phyloP scores from a whole-genome alignment of 495 filamentous ascomycete species.

The Trichoderma erinaceum region DNA sequence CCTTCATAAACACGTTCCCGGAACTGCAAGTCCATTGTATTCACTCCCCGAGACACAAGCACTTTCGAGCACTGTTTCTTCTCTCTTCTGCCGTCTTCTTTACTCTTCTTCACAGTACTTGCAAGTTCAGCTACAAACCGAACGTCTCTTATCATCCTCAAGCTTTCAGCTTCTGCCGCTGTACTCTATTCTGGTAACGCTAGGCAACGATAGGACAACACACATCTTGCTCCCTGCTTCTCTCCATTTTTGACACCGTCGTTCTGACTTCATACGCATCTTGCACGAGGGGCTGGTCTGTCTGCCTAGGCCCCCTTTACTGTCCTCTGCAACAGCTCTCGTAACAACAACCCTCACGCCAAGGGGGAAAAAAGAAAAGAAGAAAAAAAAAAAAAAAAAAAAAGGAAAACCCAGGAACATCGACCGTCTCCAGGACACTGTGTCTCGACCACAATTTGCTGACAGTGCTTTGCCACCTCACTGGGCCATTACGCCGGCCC shows the following conservation, averaged over 20 bases:
- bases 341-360: background rate
- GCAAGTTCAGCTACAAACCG: background rate
- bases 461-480: constrained; percentile 12
- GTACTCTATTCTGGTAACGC: background rate
- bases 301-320: background rate
- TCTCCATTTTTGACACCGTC: background rate
- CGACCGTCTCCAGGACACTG: background rate
- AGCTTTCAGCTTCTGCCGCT: background rate
- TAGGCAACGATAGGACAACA: background rate
- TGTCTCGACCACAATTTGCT: constrained; percentile 5
- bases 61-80: background rate
- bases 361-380: too few species aligned
- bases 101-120: background rate
- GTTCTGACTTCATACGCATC: background rate
- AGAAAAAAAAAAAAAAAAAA: too few species aligned
- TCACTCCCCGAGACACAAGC: background rate
- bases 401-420: background rate
- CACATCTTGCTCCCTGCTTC: background rate
- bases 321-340: background rate
- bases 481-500: background rate
- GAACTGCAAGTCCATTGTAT: background rate
- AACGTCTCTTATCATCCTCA: background rate
- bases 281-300: background rate
- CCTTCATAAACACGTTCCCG: constrained; percentile 11
- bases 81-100: background rate